Evolutionary conservation across 2,329 filamentous ascomycete genomes (phyloP), one percentile per base, ranked within the genome.

Genomic region (Sclerotinia spermophila): DNA sequence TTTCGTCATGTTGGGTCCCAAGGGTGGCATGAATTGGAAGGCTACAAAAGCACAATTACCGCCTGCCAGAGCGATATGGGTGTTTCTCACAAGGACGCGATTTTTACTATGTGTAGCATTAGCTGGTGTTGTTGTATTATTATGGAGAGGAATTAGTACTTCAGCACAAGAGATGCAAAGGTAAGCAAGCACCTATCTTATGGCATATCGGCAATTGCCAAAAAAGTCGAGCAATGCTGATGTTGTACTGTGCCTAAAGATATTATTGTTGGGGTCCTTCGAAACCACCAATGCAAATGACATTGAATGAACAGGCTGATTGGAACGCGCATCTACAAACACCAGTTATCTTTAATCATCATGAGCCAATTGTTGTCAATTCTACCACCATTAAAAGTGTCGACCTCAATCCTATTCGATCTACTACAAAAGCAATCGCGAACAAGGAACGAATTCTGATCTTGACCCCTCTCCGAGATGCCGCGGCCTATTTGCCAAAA

Each of bases 261-360:
- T 97, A 97, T 82, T 97, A 97, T 83, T 99, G 96, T 84, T 98
- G 94, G 87, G 96, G 96, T 19, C 95, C 96, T 21, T 89, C 91
- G 35, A 97, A 96, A 84, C 89, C 96, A n/a, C 96, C 96, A 68
- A 96, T 97, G 89, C 89, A 96, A 74, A 97, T 99, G 93, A 89
- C 92, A 56, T 84, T 91, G 70, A 97, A 97, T 80, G 96, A 99
- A 80, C 91, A 95, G 81, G 90, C 90, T 73, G 87, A 93, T 74
- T 99, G 96, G 96, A 91, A 92, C 75, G 89, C 89, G 71, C 94
- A 97, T 79, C 84, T 96, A 73, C 90, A 94, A 77, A 98, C 96
- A 5, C 96, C 96, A 65, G 94, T 99, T 76, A 88, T 97, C 75
- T 97, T 97, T 86, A 99, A 99, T 83, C 92, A 95, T 82, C 96